Conservation (phyloP, 169 alveolate species). For the Plasmodium coatneyi region DNA sequence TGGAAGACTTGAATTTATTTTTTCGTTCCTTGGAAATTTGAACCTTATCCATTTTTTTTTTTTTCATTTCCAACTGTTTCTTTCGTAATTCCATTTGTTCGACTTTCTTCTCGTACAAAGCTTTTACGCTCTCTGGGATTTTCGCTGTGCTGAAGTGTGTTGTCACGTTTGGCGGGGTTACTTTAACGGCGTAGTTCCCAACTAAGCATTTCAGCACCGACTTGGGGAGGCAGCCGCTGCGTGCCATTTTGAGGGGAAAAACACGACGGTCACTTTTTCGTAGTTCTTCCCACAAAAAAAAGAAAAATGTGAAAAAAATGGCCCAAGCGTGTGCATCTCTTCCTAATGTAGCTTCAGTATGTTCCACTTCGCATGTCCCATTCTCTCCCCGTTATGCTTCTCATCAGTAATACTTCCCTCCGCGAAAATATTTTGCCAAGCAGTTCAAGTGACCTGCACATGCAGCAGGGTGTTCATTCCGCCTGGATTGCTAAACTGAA, state of each 20-base stretch:
- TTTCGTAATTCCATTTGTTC: conserved; percentile 67
- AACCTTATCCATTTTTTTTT: conserved; percentile 63
- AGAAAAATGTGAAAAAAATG: no score
- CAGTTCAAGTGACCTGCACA: background rate
- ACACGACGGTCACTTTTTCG: background rate
- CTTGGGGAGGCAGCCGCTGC: background rate
- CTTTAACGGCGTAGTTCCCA: background rate
- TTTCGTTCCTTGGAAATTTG: conserved; percentile 58
- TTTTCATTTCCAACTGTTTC: conserved; percentile 43
- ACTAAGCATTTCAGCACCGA: background rate
- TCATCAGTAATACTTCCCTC: background rate
- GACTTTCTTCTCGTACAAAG: conserved; percentile 58
- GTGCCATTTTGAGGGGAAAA: background rate
- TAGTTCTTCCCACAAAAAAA: background rate
- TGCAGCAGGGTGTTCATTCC: background rate
- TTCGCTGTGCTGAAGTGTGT: conserved; percentile 17
- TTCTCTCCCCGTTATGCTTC: background rate
- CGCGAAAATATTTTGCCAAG: background rate
- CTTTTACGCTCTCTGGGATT: conserved; percentile 60
- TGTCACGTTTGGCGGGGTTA: background rate
- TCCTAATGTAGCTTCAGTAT: background rate
- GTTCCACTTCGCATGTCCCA: background rate
- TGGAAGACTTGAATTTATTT: conserved; percentile 68
- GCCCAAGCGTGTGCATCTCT: background rate
- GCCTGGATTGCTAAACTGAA: background rate